These are phyloP conservation scores for Pisolithus albus DNA, from an alignment of 768 basidiomycete genomes.

Conservation along the genomic window DNA sequence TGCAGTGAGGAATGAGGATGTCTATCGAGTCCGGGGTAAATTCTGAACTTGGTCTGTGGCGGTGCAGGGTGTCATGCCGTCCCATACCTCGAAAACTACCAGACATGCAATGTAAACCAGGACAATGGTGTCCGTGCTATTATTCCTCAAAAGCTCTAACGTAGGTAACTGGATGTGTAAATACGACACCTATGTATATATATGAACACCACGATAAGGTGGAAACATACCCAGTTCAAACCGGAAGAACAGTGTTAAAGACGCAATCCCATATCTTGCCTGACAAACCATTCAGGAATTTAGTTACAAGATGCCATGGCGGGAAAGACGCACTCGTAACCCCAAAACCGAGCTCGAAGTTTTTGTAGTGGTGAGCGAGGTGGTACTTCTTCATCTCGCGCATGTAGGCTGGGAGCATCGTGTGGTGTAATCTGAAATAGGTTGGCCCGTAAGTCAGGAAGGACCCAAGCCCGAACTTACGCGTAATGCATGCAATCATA, in stretches of 20 bases:
- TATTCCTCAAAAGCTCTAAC: not conserved
- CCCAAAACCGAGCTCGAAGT: slow-evolving; percentile 95
- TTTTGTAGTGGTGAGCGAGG: slow-evolving; percentile 96
- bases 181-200: not conserved
- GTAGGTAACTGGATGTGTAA: not conserved
- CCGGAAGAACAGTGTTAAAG: slow-evolving; percentile 73
- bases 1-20: too few relatives aligned
- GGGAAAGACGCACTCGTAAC: slow-evolving; percentile 66
- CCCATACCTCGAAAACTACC: too few relatives aligned
- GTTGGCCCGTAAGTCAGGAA: slow-evolving; percentile 7
- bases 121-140: not conserved
- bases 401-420: slow-evolving; percentile 78
- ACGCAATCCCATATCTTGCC: slow-evolving; percentile 93
- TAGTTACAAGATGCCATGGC: not conserved
- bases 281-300: slow-evolving; percentile 18
- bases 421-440: slow-evolving; percentile 66
- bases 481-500: slow-evolving; percentile 94
- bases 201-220: not conserved
- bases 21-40: too few relatives aligned
- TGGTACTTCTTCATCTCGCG: slow-evolving; percentile 96
- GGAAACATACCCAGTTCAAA: slow-evolving; percentile 33
- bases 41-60: not conserved
- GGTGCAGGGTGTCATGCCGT: not conserved
- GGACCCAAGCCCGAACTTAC: slow-evolving; percentile 35
- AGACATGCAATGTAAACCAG: too few relatives aligned